phyloP scores from a whole-genome alignment of 257 asterid genomes.

The Fraxinus americana region DNA sequence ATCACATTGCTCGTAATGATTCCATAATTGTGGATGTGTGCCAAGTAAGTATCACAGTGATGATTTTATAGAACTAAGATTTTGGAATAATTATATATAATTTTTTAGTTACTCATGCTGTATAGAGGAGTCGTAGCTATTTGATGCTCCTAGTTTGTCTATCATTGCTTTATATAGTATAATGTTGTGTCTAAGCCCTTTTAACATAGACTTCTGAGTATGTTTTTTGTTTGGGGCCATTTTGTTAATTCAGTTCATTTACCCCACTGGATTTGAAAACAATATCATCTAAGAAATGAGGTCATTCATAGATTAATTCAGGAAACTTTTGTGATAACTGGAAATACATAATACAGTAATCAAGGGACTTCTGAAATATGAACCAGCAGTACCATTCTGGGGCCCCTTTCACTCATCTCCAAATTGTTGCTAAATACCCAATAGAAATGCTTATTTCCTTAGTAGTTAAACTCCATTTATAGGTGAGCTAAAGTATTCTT shows the following conservation, averaged over 20 bases:
- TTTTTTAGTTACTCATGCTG: not conserved
- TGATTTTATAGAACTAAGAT: slow-evolving; percentile 12
- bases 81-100: not conserved
- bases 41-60: slow-evolving; percentile 62
- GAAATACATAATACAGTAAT: not conserved
- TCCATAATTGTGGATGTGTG: slow-evolving; percentile 99
- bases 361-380: not conserved
- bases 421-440: not conserved
- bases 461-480: not conserved
- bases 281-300: not conserved
- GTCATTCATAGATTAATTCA: not conserved
- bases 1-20: slow-evolving; percentile 98
- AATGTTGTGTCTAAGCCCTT: not conserved
- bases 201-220: not conserved
- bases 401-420: not conserved
- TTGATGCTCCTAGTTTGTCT: not conserved
- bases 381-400: not conserved
- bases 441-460: not conserved
- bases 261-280: not conserved
- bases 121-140: not conserved
- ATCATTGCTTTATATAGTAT: not conserved
- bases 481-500: not conserved
- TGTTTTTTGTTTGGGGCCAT: not conserved
- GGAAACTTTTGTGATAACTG: not conserved
- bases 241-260: not conserved